These are phyloP conservation scores for Starmerella kuoi DNA, from an alignment of 805 yeast genomes.

Conservation along the genomic window DNA sequence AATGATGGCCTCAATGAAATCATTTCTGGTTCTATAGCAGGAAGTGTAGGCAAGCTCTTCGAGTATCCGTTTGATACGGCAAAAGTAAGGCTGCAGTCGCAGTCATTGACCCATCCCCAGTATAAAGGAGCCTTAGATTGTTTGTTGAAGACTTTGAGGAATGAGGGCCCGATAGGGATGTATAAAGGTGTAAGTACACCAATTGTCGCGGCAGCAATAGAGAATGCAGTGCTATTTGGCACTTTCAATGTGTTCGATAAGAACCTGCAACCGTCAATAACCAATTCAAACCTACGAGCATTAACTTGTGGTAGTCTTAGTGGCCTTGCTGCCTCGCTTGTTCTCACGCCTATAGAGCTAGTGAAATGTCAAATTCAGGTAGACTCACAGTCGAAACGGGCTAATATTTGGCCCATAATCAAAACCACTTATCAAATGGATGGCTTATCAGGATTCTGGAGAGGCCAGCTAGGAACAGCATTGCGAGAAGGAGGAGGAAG, in stretches of 20 bases:
- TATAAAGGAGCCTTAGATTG: slow-evolving; percentile 55
- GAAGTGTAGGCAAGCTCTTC: slow-evolving; percentile 68
- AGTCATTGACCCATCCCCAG: slow-evolving; percentile 36
- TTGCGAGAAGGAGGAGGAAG: slow-evolving; percentile 81
- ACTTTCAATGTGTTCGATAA: slow-evolving; percentile 22
- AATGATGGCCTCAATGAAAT: slow-evolving; percentile 21
- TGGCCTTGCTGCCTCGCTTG: slow-evolving; percentile 71
- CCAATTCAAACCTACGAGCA: slow-evolving; percentile 32
- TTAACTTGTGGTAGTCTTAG: slow-evolving; percentile 66
- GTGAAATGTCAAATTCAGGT: slow-evolving; percentile 84
- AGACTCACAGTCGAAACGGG: slow-evolving; percentile 16
- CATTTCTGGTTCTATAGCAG: slow-evolving; percentile 40
- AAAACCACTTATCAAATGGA: slow-evolving; percentile 19
- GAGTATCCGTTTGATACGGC: slow-evolving; percentile 92
- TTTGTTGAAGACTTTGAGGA: slow-evolving; percentile 43
- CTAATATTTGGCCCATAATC: slow-evolving; percentile 15
- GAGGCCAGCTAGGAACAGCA: slow-evolving; percentile 72
- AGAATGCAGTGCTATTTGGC: slow-evolving; percentile 68
- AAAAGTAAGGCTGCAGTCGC: slow-evolving; percentile 73
- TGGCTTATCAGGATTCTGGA: slow-evolving; percentile 72
- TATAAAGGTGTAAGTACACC: slow-evolving; percentile 75
- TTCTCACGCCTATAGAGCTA: slow-evolving; percentile 84
- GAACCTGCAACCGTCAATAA: slow-evolving; percentile 2
- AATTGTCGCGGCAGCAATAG: slow-evolving; percentile 78
- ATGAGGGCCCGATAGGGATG: slow-evolving; percentile 71